These are phyloP conservation scores for Tylopilus sp. DNA, from an alignment of 1,284 basidiomycete species.

Conservation along the genomic window DNA sequence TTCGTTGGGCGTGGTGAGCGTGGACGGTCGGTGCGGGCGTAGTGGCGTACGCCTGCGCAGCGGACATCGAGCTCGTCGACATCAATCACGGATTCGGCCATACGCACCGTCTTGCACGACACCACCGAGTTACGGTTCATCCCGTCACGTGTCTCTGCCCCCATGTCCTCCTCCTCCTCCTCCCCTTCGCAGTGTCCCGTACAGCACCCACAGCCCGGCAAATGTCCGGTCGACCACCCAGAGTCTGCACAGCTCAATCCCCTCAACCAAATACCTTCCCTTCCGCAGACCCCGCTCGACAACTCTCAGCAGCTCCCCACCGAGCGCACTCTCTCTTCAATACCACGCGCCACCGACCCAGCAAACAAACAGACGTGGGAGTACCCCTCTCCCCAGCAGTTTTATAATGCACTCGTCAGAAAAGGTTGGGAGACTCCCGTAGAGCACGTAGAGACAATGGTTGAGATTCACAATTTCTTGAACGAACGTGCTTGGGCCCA, in stretches of 20 bases:
- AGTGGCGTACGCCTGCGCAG: conserved; percentile 19
- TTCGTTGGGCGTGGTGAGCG: conserved; percentile 13
- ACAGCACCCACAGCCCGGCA: conserved; percentile 12
- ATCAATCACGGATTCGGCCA: conserved; percentile 21
- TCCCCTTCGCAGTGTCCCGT: conserved; percentile 19
- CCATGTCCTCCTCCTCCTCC: too few relatives aligned
- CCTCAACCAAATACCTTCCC: conserved; percentile 85
- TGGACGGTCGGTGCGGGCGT: conserved; percentile 15
- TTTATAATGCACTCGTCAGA: conserved; percentile 94
- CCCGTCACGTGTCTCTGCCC: conserved; percentile 10
- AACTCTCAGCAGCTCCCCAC: conserved; percentile 68
- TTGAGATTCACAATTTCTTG: conserved; percentile 96
- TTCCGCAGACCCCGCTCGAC: conserved; percentile 66
- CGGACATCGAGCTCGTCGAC: conserved; percentile 26
- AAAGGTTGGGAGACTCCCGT: conserved; percentile 99
- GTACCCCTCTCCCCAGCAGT: conserved; percentile 98
- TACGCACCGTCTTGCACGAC: too few relatives aligned
- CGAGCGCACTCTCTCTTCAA: conserved; percentile 76
- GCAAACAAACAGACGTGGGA: conserved; percentile 61
- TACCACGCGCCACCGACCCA: conserved; percentile 64
- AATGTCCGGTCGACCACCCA: conserved; percentile 51
- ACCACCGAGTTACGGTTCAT: background rate
- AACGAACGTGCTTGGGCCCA: conserved; percentile 97
- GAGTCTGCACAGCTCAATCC: conserved; percentile 59
- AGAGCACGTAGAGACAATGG: conserved; percentile 96